Percentiles rank a stretch among this genome's conserved stretches.
phyloP scores from a whole-genome alignment of 805 yeast genomes.

The Lipomyces starkeyi region DNA sequence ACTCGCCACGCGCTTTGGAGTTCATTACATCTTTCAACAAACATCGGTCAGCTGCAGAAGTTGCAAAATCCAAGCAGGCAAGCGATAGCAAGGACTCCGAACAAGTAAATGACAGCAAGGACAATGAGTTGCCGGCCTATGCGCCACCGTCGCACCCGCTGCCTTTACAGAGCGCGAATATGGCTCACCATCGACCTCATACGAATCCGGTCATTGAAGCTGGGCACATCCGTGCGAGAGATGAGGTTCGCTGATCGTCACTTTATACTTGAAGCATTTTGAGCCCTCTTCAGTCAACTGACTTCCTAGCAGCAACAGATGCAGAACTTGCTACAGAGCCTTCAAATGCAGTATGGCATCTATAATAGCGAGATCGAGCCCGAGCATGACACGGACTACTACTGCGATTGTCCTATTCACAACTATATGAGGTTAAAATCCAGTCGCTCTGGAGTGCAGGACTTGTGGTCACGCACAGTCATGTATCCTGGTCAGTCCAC shows the following conservation, averaged over 20 bases:
- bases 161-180: too few relatives aligned
- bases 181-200: conserved; percentile 1
- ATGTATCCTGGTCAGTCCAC: conserved; percentile 1
- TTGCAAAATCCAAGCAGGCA: neutral
- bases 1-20: neutral
- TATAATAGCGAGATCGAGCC: neutral
- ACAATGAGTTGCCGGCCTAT: neutral
- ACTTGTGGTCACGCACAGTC: neutral
- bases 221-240: neutral
- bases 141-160: neutral
- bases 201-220: neutral
- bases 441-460: neutral
- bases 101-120: neutral
- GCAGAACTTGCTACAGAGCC: conserved; percentile 1
- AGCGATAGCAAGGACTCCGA: neutral
- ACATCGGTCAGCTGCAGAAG: neutral
- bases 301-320: neutral
- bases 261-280: neutral
- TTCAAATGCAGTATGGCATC: neutral
- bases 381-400: neutral
- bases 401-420: neutral
- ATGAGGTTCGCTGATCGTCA: neutral
- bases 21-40: neutral
- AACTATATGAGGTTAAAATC: neutral
- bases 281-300: conserved; percentile 2